These are phyloP conservation scores for Colletotrichum sp. DNA, from an alignment of 2,329 filamentous ascomycete genomes.

Conservation along the genomic window DNA sequence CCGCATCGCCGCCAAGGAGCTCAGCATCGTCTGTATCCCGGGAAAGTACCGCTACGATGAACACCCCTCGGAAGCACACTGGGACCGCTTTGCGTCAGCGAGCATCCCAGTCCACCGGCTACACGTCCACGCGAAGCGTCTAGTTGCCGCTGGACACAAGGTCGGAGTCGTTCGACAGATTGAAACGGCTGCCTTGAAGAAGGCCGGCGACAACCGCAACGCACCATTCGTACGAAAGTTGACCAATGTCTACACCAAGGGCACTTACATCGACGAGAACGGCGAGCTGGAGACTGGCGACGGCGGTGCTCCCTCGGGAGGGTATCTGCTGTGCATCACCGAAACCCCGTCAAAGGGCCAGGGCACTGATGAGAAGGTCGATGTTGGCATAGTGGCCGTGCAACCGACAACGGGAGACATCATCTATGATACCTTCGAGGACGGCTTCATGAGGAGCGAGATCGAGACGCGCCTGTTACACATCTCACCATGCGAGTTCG, in stretches of 20 bases:
- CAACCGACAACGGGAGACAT: constrained; percentile 96
- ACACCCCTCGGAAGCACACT: constrained; percentile 88
- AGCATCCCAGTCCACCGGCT: constrained; percentile 93
- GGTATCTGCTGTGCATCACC: constrained; percentile 93
- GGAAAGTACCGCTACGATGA: constrained; percentile 96
- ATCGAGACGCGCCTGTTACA: constrained; percentile 95
- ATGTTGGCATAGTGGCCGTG: constrained; percentile 90
- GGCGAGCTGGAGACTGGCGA: constrained; percentile 72
- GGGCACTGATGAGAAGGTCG: constrained; percentile 91
- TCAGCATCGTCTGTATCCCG: constrained; percentile 95
- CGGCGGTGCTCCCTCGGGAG: constrained; percentile 63
- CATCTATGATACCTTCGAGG: constrained; percentile 94
- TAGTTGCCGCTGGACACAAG: constrained; percentile 92
- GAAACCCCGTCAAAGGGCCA: constrained; percentile 79
- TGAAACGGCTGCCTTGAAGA: constrained; percentile 95
- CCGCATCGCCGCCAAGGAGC: constrained; percentile 82
- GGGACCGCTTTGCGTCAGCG: constrained; percentile 91
- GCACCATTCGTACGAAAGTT: constrained; percentile 90
- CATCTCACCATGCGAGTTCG: constrained; percentile 93
- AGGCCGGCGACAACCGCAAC: constrained; percentile 92
- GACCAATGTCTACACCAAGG: constrained; percentile 97
- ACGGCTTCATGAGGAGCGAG: constrained; percentile 96
- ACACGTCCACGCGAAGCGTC: constrained; percentile 90
- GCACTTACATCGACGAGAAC: constrained; percentile 93
- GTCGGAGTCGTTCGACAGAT: constrained; percentile 94